Base-by-base conservation (phyloP, 1,139 yeast genomes). In the Kurtzmaniella natalensis region DNA sequence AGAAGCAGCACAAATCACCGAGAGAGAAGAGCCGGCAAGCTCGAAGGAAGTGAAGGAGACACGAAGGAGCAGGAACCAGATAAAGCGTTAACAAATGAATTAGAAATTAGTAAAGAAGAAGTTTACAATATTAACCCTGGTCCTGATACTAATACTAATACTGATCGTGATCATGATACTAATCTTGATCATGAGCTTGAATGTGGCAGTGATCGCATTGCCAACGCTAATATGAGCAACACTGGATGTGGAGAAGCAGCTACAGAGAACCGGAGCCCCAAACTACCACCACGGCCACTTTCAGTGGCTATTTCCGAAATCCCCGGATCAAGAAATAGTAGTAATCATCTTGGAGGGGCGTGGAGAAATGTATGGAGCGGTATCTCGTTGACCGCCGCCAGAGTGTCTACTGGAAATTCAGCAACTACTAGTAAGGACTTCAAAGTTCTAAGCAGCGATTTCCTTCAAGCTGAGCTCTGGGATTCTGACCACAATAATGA, bases 361-460 rank as follows among this genome's bases (percentile, higher is more conserved):
- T 70, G 76, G 73, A 63, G 58, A 37, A 53, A 60, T 2, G 65
- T 71, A 0, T 50, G 67, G 40, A 72, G 70, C 46, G 76, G 68
- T 26, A 59, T 67, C 2, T 71, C 79, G 1, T 53, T 72, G 36
- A 63, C 68, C 19, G 80, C 80, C 0, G 80, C 79, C 3, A 45
- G 72, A 33, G 50, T 69, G 5, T 72, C 78, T 1, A 69, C 71
- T 7, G 78, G 78, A 0, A 51, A 55, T 4, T 33, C 50, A 4
- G 54, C 60, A 5, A 46, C 43, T 24, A 36, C 53, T 5, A 33
- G 49, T 7, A 36, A 39, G 8, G 54, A 53, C 15, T 53, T 50
- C 33, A 40, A 45, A 16, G 50, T 51, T 30, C 43, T 55, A 30
- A 43, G 48, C 9, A 52, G 64, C 10, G 70, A 63, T 42, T 61